Percentiles rank a stretch among this genome's conserved stretches.
These are phyloP conservation scores for Hericium rajendrae DNA, from an alignment of 768 basidiomycete species.

Conservation along the genomic window DNA sequence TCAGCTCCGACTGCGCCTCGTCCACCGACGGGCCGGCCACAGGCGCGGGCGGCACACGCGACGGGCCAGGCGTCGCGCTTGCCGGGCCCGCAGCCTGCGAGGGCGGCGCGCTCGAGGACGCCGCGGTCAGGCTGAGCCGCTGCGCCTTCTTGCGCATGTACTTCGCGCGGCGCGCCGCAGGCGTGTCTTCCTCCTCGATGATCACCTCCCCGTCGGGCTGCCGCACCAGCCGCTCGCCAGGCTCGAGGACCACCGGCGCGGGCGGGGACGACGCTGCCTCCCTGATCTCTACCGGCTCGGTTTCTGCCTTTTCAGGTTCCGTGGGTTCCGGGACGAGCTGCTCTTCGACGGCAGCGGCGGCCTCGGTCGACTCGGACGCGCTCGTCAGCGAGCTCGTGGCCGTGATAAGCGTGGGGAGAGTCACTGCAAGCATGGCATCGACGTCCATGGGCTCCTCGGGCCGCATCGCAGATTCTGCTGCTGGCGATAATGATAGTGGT, in stretches of 20 bases:
- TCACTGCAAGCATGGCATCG: too few relatives aligned
- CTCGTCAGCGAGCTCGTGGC: too few relatives aligned
- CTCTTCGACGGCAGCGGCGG: too few relatives aligned
- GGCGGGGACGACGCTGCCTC: not conserved
- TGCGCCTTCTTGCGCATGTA: conserved; percentile 34
- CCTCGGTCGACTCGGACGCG: too few relatives aligned
- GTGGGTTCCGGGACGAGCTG: too few relatives aligned
- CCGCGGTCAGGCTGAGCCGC: not conserved
- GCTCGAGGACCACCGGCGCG: conserved; percentile 4
- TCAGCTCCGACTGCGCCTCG: conserved; percentile 8
- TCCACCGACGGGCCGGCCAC: not conserved
- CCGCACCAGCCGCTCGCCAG: conserved; percentile 17
- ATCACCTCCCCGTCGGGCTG: conserved; percentile 42
- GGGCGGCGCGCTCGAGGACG: not conserved
- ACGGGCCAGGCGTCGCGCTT: not conserved
- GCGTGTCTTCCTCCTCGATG: conserved; percentile 67
- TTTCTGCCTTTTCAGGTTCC: too few relatives aligned
- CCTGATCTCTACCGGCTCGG: too few relatives aligned
- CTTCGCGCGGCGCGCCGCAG: conserved; percentile 54
- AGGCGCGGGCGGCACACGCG: not conserved
- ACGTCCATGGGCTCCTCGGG: too few relatives aligned
- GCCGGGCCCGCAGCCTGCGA: not conserved
- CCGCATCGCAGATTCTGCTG: too few relatives aligned
- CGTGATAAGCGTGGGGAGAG: too few relatives aligned
- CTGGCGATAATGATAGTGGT: too few relatives aligned